These are phyloP conservation scores for Chytriomyces confervae DNA, from an alignment of 192 early-diverging fungal species.

Conservation along the genomic window DNA sequence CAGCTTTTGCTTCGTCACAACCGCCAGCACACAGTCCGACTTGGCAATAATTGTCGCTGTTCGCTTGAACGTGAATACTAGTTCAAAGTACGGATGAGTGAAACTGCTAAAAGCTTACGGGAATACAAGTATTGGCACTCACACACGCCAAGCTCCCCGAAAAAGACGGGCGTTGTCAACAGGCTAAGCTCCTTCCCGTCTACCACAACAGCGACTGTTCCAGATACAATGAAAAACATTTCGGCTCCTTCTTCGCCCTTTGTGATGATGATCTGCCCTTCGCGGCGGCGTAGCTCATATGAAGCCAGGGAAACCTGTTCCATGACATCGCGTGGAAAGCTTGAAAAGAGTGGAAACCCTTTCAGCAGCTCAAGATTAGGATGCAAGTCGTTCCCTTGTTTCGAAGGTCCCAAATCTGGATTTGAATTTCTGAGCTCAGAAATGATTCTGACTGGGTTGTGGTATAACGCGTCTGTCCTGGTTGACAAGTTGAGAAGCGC, in stretches of 20 bases:
- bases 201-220: constrained; percentile 37
- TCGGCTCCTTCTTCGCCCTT: constrained; percentile 51
- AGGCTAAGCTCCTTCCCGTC: constrained; percentile 20
- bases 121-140: constrained; percentile 30
- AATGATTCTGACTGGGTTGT: too few relatives aligned
- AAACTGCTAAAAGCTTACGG: constrained; percentile 34
- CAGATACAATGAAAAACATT: constrained; percentile 47
- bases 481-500: too few relatives aligned
- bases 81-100: background rate
- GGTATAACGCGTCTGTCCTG: too few relatives aligned
- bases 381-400: background rate
- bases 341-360: constrained; percentile 49
- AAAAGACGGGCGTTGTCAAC: constrained; percentile 33
- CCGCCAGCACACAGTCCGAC: constrained; percentile 42
- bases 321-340: constrained; percentile 42
- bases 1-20: constrained; percentile 51
- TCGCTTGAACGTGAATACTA: constrained; percentile 33
- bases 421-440: too few relatives aligned
- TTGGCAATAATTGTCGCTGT: constrained; percentile 46
- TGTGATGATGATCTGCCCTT: constrained; percentile 45
- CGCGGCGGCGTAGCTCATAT: constrained; percentile 40
- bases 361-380: constrained; percentile 31
- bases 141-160: constrained; percentile 50
- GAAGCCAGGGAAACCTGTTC: constrained; percentile 16
- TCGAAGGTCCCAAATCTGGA: too few relatives aligned